phyloP scores from a whole-genome alignment of 2,329 filamentous ascomycete species.

The Aspergillus proliferans region DNA sequence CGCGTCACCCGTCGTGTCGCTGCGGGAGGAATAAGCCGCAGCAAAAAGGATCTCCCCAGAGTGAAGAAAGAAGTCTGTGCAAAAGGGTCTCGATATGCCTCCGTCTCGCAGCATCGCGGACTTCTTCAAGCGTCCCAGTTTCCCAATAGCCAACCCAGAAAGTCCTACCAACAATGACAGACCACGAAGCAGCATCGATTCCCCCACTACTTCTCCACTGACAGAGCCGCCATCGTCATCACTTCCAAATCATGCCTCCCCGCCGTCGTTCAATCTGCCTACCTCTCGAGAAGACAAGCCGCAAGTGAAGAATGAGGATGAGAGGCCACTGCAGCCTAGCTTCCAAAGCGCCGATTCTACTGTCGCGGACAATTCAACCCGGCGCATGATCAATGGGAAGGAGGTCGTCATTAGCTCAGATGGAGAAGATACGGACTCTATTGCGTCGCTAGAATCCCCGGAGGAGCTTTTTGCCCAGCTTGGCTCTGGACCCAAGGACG shows the following conservation, averaged over 20 bases:
- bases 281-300: background rate
- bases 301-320: background rate
- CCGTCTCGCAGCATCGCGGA: slow-evolving; percentile 34
- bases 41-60: background rate
- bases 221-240: slow-evolving; percentile 19
- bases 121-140: slow-evolving; percentile 41
- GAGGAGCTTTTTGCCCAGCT: slow-evolving; percentile 43
- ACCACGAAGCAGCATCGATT: background rate
- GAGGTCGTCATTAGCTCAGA: slow-evolving; percentile 61
- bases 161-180: background rate
- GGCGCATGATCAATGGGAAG: slow-evolving; percentile 53
- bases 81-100: slow-evolving; percentile 17
- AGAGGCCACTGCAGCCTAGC: slow-evolving; percentile 7
- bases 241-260: slow-evolving; percentile 11
- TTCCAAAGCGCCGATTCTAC: slow-evolving; percentile 11
- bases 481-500: slow-evolving; percentile 3
- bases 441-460: slow-evolving; percentile 50
- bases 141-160: slow-evolving; percentile 4
- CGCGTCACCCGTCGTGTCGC: slow-evolving; percentile 5
- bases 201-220: slow-evolving; percentile 21
- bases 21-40: background rate
- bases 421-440: slow-evolving; percentile 59
- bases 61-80: background rate
- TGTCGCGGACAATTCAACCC: slow-evolving; percentile 25
- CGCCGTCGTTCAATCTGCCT: slow-evolving; percentile 1